Evolutionary conservation across 352 stramenopile species (phyloP), one percentile per base, ranked within the genome.

Genomic region (Pythium phragmiticola): DNA sequence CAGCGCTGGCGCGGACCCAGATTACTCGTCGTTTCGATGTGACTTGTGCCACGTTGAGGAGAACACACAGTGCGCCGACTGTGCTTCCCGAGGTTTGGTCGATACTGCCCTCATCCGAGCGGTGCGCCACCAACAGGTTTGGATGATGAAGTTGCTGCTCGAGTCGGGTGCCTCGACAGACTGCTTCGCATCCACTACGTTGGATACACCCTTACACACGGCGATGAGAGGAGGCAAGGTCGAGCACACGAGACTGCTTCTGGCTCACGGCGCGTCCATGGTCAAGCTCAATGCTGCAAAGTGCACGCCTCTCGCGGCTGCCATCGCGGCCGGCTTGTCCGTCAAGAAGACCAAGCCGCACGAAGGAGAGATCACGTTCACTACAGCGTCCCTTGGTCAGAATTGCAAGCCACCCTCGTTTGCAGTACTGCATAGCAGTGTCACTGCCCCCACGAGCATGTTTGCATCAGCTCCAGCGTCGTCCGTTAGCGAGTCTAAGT

Each of bases 181-280:
- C 11, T 87, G 78, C 36, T 57, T 71, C 8, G 53, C 70, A 7
- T 74, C 73, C 33, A 26, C 2, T 0, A 72, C 69, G 4, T 33
- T 64, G 26, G 56, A 83, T 60, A 76, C 73, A 0, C 78, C 79
- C 4, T 60, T 90, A 0, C 81, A 90, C 36, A 19, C 77, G 16
- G 74, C 81, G 3, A 60, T 90, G 13, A 28, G 41, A 13, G 52
- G 60, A 1, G 78, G 86, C 53, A 71, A 80, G 41, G 67, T 52
- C 0, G 60, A 60, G 7, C 68, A 77, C 2, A 80, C 76, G 3
- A 66, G 70, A 33, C 57, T 65, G 21, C 69, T 90, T 39, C 68
- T 88, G 39, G 68, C 64, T 0, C 70, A 80, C 33, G 70, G 72
- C 17, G 78, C 74, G 16, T 79, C 74, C 43, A 57, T 88, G 58